Conservation (phyloP, 257 asterid genomes). For the Phtheirospermum japonicum region DNA sequence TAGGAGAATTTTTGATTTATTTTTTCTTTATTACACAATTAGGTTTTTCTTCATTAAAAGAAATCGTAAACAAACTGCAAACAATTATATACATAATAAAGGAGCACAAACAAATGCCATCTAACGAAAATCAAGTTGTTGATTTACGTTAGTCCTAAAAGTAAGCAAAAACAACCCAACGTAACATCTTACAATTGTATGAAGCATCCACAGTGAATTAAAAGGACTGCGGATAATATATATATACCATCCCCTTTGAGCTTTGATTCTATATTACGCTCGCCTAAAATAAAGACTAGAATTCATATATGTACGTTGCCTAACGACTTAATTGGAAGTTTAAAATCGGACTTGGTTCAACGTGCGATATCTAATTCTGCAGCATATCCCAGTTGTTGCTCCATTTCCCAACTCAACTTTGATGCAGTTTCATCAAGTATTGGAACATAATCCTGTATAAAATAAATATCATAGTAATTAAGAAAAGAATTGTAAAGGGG, state of each 20-base stretch:
- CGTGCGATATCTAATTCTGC: conserved; percentile 30
- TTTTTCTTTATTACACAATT: too few species aligned
- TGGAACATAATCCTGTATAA: conserved; percentile 57
- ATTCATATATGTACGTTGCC: neutral
- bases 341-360: neutral
- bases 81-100: neutral
- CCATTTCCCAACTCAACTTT: conserved; percentile 88
- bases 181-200: neutral
- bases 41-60: too few species aligned
- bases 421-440: conserved; percentile 44
- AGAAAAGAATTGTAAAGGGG: too few species aligned
- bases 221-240: neutral
- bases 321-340: too few species aligned
- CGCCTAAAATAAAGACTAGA: neutral
- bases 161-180: neutral
- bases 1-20: too few species aligned
- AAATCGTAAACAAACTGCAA: too few species aligned
- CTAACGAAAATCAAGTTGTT: neutral
- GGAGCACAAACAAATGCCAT: neutral
- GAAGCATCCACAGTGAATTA: neutral
- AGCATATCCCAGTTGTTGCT: conserved; percentile 72
- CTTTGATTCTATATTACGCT: neutral
- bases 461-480: too few species aligned
- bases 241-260: neutral
- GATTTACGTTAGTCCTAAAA: neutral